Percentiles rank a stretch among this genome's conserved stretches.
Evolutionary conservation across 2,329 filamentous ascomycete species (phyloP).

Genomic region (Alternaria postmessia): DNA sequence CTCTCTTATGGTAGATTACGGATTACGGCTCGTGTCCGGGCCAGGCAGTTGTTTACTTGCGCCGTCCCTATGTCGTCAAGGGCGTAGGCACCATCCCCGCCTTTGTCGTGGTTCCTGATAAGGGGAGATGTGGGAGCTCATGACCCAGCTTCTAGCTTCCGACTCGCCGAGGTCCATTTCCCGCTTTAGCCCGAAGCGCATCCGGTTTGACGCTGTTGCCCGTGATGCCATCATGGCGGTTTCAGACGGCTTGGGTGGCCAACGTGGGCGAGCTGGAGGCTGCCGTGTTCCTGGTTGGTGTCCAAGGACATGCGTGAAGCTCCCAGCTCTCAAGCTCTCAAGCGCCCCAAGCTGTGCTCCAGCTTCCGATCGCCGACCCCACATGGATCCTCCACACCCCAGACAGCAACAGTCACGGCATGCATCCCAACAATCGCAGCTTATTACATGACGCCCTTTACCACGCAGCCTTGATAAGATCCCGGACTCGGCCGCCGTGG

Average conservation of each 20-base stretch:
- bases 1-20: constrained; percentile 22
- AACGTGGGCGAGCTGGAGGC: constrained; percentile 48
- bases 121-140: constrained; percentile 34
- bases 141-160: constrained; percentile 29
- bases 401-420: constrained; percentile 39
- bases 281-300: constrained; percentile 24
- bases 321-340: constrained; percentile 14
- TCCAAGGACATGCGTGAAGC: constrained; percentile 16
- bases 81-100: constrained; percentile 36
- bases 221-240: constrained; percentile 43
- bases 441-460: constrained; percentile 27
- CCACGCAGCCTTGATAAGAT: constrained; percentile 38
- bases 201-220: constrained; percentile 36
- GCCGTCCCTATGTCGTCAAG: constrained; percentile 39
- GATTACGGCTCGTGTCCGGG: constrained; percentile 28
- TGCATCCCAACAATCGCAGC: constrained; percentile 30
- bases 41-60: constrained; percentile 26
- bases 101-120: constrained; percentile 37
- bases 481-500: constrained; percentile 37
- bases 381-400: constrained; percentile 28
- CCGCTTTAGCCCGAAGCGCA: constrained; percentile 31
- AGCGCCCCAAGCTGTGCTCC: constrained; percentile 17
- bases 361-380: constrained; percentile 26
- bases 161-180: constrained; percentile 42
- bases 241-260: constrained; percentile 43